Conservation (phyloP, 352 stramenopile genomes). For the Phytophthora quininea region DNA sequence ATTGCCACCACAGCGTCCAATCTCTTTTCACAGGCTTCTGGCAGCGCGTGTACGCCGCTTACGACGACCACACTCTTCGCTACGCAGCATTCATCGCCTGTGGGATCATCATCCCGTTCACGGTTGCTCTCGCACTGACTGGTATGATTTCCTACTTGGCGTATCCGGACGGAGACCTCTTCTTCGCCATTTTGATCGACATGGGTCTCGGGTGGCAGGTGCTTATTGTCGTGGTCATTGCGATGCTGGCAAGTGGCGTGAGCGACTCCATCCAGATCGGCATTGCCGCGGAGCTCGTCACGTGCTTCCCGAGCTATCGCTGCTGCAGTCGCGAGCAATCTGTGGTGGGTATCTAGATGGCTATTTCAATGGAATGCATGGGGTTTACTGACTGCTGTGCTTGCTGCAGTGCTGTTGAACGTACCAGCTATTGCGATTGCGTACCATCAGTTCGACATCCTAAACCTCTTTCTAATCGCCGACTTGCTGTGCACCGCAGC, state of each 20-base stretch:
- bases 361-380: not conserved
- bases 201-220: constrained; percentile 67
- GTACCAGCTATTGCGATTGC: constrained; percentile 63
- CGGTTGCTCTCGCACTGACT: constrained; percentile 53
- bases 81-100: constrained; percentile 42
- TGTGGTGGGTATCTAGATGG: constrained; percentile 24
- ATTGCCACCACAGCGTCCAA: constrained; percentile 65
- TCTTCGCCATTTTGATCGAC: constrained; percentile 70
- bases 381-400: not conserved
- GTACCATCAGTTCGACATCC: constrained; percentile 59
- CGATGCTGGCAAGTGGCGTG: constrained; percentile 57
- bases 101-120: constrained; percentile 64
- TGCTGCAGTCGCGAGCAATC: constrained; percentile 54
- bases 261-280: constrained; percentile 72
- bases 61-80: constrained; percentile 51
- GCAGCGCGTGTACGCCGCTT: constrained; percentile 64
- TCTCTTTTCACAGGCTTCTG: constrained; percentile 79
- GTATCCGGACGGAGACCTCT: constrained; percentile 54
- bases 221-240: constrained; percentile 61
- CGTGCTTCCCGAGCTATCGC: constrained; percentile 58
- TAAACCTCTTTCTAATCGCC: constrained; percentile 71
- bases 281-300: constrained; percentile 70
- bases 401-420: constrained; percentile 50
- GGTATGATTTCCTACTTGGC: constrained; percentile 65
- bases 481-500: constrained; percentile 70